These are phyloP conservation scores for Hypoxylon intermedium DNA, from an alignment of 495 filamentous ascomycete species.

Conservation along the genomic window DNA sequence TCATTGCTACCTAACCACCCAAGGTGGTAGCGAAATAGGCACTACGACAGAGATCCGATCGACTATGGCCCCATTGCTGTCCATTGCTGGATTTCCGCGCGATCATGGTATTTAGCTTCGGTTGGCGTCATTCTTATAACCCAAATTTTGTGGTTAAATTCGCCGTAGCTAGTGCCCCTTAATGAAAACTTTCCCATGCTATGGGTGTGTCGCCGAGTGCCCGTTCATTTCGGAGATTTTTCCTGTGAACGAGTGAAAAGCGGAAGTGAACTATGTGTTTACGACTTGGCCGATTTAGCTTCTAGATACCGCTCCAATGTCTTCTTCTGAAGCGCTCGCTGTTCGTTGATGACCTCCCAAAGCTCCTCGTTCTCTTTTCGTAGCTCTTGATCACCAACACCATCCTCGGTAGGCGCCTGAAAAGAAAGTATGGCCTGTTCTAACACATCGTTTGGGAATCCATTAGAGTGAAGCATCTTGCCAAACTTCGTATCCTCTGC, in stretches of 20 bases:
- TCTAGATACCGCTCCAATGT: constrained; percentile 55
- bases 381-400: constrained; percentile 50
- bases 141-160: no score
- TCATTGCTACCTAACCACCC: neutral
- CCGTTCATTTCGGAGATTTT: no score
- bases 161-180: no score
- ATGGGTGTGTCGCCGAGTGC: no score
- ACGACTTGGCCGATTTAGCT: constrained; percentile 42
- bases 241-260: no score
- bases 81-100: no score
- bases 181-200: no score
- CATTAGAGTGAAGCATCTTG: constrained; percentile 47
- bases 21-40: neutral
- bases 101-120: neutral
- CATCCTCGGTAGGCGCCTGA: constrained; percentile 40
- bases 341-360: constrained; percentile 59
- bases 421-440: constrained; percentile 50
- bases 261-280: neutral
- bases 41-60: no score
- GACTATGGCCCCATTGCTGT: no score
- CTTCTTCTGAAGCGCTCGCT: constrained; percentile 55
- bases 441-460: constrained; percentile 46
- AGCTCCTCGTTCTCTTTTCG: constrained; percentile 59
- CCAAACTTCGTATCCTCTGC: constrained; percentile 47
- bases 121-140: neutral